Base-by-base conservation (phyloP, 2,329 filamentous ascomycete species). In the Aspergillus viridinutans region DNA sequence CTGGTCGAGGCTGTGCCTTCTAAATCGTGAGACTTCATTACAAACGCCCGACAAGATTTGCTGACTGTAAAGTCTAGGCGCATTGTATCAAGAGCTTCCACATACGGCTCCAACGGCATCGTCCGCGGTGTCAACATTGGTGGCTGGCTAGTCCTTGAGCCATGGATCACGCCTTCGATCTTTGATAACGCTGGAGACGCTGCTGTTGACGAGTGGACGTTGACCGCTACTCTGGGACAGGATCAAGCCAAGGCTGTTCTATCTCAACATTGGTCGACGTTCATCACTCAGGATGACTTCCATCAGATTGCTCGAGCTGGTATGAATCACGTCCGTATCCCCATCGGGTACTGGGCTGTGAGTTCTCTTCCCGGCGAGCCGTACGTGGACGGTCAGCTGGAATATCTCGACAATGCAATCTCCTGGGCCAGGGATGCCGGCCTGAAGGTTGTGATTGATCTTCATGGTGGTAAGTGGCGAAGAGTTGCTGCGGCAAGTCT, bases 271-370 rank as follows among this genome's bases (percentile, higher is more conserved):
- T 88, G 85, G 85, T 74, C 78, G 50, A 78, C 76, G 9, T 88
- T 82, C 74, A 79, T 85, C 61, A 81, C 79, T 1, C 69, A 81
- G 58, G 75, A 72, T 23, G 84, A 86, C 66, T 84, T 86, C 67
- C 69, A 77, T 21, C 74, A 80, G 53, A 85, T 86, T 58, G 79
- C 78, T n/a, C 69, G 66, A 17, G 76, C 78, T 17, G 85, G 85
- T 4, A 70, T 88, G 66, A 88, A 86, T 71, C 81, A 86, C 61
- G 83, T 87, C 40, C 77, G 85, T 49, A 87, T 88, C 54, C 85
- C 85, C 1, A 78, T 88, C 52, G 85, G 85, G 5, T 87, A 87
- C 68, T 88, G 85, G 85, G 84, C 85, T 35, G 71, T 85, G 10
- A 74, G 78, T 48, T 79, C 80, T 1, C 69, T 79, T 28, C 70